Conservation (phyloP, 129 eudicot species). For the Saussurea involucrata region DNA sequence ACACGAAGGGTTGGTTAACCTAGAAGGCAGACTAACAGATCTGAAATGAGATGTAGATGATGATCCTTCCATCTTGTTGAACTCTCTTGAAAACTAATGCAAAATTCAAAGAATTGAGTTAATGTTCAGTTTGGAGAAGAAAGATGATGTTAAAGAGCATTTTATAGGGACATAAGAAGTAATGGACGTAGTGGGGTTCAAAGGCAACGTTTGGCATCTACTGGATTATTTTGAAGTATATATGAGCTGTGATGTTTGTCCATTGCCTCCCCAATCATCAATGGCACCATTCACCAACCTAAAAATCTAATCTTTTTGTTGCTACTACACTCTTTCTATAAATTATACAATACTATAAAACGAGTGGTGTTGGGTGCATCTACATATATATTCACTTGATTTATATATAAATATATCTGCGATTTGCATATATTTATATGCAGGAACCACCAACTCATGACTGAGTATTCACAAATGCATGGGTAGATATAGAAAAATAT, state of each 20-base stretch:
- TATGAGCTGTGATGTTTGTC: slow-evolving; percentile 6
- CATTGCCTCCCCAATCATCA: neutral
- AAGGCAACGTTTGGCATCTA: neutral
- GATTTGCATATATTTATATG: neutral
- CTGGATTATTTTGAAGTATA: neutral
- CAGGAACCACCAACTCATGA: neutral
- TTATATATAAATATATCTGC: neutral
- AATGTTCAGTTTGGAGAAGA: slow-evolving; percentile 5
- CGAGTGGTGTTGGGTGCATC: neutral
- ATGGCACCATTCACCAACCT: neutral
- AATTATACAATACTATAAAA: neutral
- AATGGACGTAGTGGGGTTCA: neutral
- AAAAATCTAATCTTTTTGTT: neutral
- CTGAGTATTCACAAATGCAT: neutral
- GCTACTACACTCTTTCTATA: neutral
- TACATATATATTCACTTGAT: neutral
- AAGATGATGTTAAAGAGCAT: neutral
- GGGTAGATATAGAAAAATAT: neutral
- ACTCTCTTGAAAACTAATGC: neutral
- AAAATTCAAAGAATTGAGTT: neutral
- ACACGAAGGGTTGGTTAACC: slow-evolving; percentile 1
- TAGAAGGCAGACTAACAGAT: slow-evolving; percentile 31
- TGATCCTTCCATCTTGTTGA: neutral
- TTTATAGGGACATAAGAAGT: slow-evolving; percentile 11
- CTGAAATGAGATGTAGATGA: slow-evolving; percentile 7